These are phyloP conservation scores for Chaetomium olivaceum DNA, from an alignment of 2,329 filamentous ascomycete genomes.

Conservation along the genomic window DNA sequence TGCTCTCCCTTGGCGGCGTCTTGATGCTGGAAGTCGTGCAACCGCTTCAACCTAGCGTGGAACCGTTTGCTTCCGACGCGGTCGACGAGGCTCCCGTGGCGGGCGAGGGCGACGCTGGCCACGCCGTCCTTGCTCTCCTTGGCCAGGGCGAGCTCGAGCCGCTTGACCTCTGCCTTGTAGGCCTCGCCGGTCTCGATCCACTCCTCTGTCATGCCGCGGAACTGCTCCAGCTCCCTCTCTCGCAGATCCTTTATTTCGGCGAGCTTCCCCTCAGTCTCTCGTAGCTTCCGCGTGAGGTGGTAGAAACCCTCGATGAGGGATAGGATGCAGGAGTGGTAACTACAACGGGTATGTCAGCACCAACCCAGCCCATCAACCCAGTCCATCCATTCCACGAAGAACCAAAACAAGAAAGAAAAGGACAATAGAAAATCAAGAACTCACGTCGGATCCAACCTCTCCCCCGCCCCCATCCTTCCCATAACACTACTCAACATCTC, in stretches of 20 bases:
- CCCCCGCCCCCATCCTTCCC: conserved; percentile 34
- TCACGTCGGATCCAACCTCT: conserved; percentile 20
- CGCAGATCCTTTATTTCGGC: conserved; percentile 36
- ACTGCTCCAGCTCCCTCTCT: conserved; percentile 39
- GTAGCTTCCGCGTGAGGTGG: conserved; percentile 33
- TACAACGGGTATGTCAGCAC: conserved; percentile 10
- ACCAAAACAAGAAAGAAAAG: not conserved
- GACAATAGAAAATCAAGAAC: not conserved
- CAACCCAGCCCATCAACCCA: not conserved
- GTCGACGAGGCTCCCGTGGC: conserved; percentile 46
- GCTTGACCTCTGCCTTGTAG: conserved; percentile 44
- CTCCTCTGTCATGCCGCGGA: conserved; percentile 41
- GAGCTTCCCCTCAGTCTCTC: conserved; percentile 28
- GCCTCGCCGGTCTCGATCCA: conserved; percentile 43
- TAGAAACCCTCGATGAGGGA: conserved; percentile 42
- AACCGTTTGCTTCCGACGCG: conserved; percentile 40
- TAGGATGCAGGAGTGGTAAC: conserved; percentile 47
- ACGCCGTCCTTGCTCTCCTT: conserved; percentile 42
- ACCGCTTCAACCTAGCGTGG: conserved; percentile 35
- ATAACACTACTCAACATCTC: conserved; percentile 46
- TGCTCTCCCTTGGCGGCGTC: not conserved
- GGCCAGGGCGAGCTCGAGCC: conserved; percentile 42
- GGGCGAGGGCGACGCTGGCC: conserved; percentile 47
- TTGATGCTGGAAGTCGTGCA: conserved; percentile 29
- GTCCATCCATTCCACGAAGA: too few relatives aligned